Percentiles rank a stretch among this genome's conserved stretches.
Conservation (phyloP, 768 basidiomycete species). For the Butyriboletus loyo region DNA sequence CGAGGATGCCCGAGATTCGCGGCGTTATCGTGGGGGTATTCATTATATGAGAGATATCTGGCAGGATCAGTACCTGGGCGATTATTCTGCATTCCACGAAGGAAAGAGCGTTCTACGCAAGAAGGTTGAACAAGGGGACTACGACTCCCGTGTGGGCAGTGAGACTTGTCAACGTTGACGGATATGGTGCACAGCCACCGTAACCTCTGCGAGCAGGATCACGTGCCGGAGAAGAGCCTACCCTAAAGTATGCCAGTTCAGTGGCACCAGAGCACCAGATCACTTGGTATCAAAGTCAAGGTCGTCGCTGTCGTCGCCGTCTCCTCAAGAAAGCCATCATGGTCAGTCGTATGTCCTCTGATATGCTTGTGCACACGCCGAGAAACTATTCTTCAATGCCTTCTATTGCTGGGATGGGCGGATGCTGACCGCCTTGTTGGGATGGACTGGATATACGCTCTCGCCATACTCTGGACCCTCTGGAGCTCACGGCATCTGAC, state of each 20-base stretch:
- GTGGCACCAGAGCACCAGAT: not conserved
- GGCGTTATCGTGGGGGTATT: conserved; percentile 16
- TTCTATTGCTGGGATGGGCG: conserved; percentile 19
- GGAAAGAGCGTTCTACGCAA: not conserved
- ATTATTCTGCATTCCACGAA: conserved; percentile 24
- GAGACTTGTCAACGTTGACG: not conserved
- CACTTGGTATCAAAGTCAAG: conserved; percentile 21
- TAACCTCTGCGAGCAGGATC: not conserved
- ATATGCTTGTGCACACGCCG: not conserved
- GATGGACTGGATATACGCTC: conserved; percentile 18
- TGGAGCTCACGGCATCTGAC: conserved; percentile 12
- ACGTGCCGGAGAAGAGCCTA: conserved; percentile 21
- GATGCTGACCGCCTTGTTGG: conserved; percentile 20
- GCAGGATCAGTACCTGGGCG: conserved; percentile 1
- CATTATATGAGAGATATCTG: conserved; percentile 19
- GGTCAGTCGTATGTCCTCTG: conserved; percentile 26
- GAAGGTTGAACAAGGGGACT: not conserved
- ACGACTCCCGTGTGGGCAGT: not conserved
- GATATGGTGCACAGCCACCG: conserved; percentile 11
- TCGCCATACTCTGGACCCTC: not conserved
- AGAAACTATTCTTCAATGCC: not conserved
- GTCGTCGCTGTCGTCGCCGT: conserved; percentile 17
- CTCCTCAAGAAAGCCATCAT: conserved; percentile 31
- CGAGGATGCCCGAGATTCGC: conserved; percentile 15
- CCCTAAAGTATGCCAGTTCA: conserved; percentile 21